Conservation (phyloP, 2,329 filamentous ascomycete species). For the Arthrobotrys iridis region DNA sequence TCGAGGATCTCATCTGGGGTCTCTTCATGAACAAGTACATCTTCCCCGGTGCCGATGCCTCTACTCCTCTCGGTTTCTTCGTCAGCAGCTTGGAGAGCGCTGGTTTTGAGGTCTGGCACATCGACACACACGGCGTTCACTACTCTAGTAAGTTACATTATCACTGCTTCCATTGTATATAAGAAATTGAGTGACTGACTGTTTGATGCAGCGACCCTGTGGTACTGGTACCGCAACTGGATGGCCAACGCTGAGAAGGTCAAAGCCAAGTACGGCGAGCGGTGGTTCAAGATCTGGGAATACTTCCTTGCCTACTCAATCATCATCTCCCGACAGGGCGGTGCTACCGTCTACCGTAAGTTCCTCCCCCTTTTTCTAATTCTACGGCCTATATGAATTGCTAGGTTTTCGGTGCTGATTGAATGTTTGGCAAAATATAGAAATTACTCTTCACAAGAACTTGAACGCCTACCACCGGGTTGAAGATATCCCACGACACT, state of each 20-base stretch:
- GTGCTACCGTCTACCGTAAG: conserved; percentile 78
- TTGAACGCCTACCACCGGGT: conserved; percentile 85
- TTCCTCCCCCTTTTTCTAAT: neutral
- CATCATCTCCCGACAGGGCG: conserved; percentile 84
- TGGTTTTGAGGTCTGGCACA: conserved; percentile 87
- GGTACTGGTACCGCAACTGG: conserved; percentile 99
- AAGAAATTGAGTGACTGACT: too few species aligned
- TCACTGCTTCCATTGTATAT: too few species aligned
- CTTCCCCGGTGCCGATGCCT: conserved; percentile 96
- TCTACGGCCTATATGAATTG: too few species aligned
- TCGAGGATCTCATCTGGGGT: conserved; percentile 91
- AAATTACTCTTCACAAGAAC: conserved; percentile 88
- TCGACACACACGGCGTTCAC: conserved; percentile 87
- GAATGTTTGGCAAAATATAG: neutral
- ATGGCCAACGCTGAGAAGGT: conserved; percentile 92
- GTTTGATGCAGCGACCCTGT: conserved; percentile 89
- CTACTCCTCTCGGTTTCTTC: conserved; percentile 88
- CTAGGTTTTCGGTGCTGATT: neutral
- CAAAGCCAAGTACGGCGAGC: conserved; percentile 89
- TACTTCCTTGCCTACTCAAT: conserved; percentile 87
- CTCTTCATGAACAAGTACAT: conserved; percentile 99
- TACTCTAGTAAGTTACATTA: conserved; percentile 50
- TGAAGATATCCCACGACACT: conserved; percentile 76
- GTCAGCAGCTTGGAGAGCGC: conserved; percentile 84
- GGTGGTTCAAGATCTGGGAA: conserved; percentile 98